Percentiles rank a stretch among this genome's conserved stretches.
These are phyloP conservation scores for Cladochytrium replicatum DNA, from an alignment of 192 early-diverging fungal genomes.

Conservation along the genomic window DNA sequence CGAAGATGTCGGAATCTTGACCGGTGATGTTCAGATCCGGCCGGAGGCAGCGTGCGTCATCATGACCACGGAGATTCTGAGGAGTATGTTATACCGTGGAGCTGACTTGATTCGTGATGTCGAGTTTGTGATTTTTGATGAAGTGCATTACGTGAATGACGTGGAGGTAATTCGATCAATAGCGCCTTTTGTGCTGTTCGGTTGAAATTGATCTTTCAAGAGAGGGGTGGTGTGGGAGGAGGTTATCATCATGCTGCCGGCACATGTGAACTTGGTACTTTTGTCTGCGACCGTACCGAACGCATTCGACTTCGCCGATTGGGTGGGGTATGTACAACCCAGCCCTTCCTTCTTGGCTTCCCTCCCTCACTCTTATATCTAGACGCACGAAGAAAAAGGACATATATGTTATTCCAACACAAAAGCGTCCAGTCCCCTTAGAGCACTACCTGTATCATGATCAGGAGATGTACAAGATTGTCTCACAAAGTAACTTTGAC, in stretches of 20 bases:
- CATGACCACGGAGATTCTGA: slow-evolving; percentile 98
- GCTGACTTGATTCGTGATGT: slow-evolving; percentile 95
- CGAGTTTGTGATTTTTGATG: slow-evolving; percentile 99
- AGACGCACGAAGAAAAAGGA: slow-evolving; percentile 93
- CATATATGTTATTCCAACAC: slow-evolving; percentile 94
- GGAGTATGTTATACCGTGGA: slow-evolving; percentile 94
- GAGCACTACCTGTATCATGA: slow-evolving; percentile 89
- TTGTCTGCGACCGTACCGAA: slow-evolving; percentile 97
- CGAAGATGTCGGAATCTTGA: slow-evolving; percentile 91
- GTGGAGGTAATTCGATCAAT: slow-evolving; percentile 39
- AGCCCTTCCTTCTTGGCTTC: neutral
- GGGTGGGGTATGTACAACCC: slow-evolving; percentile 69
- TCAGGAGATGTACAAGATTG: slow-evolving; percentile 80
- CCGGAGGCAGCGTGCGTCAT: slow-evolving; percentile 95
- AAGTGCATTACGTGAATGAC: slow-evolving; percentile 97
- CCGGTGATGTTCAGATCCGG: slow-evolving; percentile 93
- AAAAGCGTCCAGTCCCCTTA: slow-evolving; percentile 85
- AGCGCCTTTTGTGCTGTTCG: neutral
- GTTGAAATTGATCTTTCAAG: slow-evolving; percentile 18
- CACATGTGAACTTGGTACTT: slow-evolving; percentile 88
- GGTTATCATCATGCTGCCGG: slow-evolving; percentile 97
- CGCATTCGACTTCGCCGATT: slow-evolving; percentile 96
- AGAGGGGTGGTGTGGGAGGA: slow-evolving; percentile 99
- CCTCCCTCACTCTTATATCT: slow-evolving; percentile 1
- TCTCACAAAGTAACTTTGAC: slow-evolving; percentile 58